A percentile compares a stretch with the other conserved stretches of the same genome.
Evolutionary conservation across 1,139 yeast species (phyloP).

Genomic region (Hansenula sp.): DNA sequence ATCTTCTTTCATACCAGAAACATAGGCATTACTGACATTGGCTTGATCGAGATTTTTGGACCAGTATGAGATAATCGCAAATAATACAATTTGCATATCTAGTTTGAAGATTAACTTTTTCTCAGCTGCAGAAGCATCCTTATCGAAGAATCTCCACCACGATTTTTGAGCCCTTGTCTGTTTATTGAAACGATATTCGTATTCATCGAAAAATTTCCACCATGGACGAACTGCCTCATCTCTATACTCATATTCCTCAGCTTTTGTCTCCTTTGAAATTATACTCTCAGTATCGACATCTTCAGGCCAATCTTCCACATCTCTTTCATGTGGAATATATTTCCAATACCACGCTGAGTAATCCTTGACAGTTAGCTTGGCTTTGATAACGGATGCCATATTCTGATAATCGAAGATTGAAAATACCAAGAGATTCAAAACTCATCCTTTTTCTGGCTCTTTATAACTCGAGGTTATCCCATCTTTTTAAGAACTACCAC

Average conservation of each 20-base stretch:
- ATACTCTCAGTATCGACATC: background rate
- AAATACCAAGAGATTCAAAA: too few relatives aligned
- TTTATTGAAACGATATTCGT: constrained; percentile 42
- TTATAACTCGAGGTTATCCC: too few relatives aligned
- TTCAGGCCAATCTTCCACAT: background rate
- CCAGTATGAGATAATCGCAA: constrained; percentile 57
- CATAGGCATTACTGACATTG: constrained; percentile 55
- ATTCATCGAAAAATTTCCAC: constrained; percentile 52
- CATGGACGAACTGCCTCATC: constrained; percentile 46
- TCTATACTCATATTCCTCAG: constrained; percentile 1
- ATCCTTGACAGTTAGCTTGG: background rate
- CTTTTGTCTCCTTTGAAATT: background rate
- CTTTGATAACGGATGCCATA: background rate
- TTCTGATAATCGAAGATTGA: too few relatives aligned
- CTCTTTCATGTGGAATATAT: background rate
- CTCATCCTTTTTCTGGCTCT: too few relatives aligned
- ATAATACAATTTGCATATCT: constrained; percentile 47
- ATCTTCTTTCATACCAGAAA: constrained; percentile 48
- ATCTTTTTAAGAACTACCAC: too few relatives aligned
- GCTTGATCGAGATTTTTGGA: constrained; percentile 59
- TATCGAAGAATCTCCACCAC: constrained; percentile 48
- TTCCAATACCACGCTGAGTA: background rate
- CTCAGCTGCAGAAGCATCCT: constrained; percentile 45
- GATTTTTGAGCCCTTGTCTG: constrained; percentile 34
- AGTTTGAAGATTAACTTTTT: constrained; percentile 43